Evolutionary conservation across 331 rosid species (phyloP).

Genomic region (Acacia concinna): DNA sequence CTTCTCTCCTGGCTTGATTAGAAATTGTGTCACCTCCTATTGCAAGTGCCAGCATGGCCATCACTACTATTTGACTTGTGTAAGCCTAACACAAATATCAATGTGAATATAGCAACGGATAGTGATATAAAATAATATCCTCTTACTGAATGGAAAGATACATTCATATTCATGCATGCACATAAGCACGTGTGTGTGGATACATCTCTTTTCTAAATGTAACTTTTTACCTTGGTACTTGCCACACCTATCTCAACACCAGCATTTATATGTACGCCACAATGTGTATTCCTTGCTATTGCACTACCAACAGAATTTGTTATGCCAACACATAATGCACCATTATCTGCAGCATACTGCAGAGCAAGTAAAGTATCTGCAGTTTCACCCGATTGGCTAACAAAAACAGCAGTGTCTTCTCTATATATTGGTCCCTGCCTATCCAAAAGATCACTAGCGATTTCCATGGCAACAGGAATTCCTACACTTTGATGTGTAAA

Average conservation of each 20-base stretch:
- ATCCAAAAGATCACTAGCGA: constrained; percentile 97
- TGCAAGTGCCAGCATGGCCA: constrained; percentile 97
- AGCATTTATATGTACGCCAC: constrained; percentile 98
- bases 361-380: constrained; percentile 90
- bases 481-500: constrained; percentile 52
- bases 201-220: background rate
- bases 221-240: constrained; percentile 84
- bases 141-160: background rate
- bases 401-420: constrained; percentile 97
- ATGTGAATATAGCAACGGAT: constrained; percentile 27
- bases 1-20: constrained; percentile 80
- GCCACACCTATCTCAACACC: constrained; percentile 99
- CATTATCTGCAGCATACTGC: constrained; percentile 92
- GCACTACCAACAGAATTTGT: constrained; percentile 95
- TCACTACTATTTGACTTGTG: constrained; percentile 98
- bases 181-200: background rate
- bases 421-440: constrained; percentile 93
- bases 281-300: constrained; percentile 92
- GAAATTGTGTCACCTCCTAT: constrained; percentile 93
- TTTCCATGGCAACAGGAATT: constrained; percentile 96
- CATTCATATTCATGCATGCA: background rate
- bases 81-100: constrained; percentile 61
- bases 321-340: constrained; percentile 96
- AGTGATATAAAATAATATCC: background rate
- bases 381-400: constrained; percentile 99